Evolutionary conservation across 306 rosid genomes (phyloP).

Genomic region (Medicago lupulina): DNA sequence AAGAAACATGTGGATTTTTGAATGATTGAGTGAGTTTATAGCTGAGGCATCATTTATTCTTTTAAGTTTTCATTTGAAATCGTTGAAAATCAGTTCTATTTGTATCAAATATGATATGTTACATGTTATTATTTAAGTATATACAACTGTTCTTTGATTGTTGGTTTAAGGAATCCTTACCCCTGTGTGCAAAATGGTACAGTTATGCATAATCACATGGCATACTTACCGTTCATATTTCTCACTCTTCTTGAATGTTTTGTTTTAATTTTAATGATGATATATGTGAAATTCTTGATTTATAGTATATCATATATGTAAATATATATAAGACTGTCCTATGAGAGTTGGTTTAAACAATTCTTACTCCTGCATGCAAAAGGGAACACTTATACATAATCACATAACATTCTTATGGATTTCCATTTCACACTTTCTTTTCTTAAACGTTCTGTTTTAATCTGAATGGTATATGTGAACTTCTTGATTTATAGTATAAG

Average conservation of each 20-base stretch:
- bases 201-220: background rate
- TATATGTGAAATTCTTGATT: constrained; percentile 9
- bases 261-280: no score
- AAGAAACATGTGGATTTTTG: background rate
- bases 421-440: background rate
- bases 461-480: background rate
- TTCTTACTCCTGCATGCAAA: background rate
- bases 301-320: background rate
- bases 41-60: background rate
- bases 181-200: background rate
- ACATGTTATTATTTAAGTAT: background rate
- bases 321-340: background rate
- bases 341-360: background rate
- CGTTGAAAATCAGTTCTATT: background rate
- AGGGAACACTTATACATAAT: background rate
- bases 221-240: no score
- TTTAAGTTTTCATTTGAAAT: background rate
- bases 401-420: background rate
- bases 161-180: background rate
- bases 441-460: background rate
- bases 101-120: background rate
- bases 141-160: background rate
- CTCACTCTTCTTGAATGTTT: no score
- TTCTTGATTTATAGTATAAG: constrained; percentile 27
- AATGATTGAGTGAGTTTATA: background rate